Conservation (phyloP, 257 asterid species). For the Rubia yunnanensis region DNA sequence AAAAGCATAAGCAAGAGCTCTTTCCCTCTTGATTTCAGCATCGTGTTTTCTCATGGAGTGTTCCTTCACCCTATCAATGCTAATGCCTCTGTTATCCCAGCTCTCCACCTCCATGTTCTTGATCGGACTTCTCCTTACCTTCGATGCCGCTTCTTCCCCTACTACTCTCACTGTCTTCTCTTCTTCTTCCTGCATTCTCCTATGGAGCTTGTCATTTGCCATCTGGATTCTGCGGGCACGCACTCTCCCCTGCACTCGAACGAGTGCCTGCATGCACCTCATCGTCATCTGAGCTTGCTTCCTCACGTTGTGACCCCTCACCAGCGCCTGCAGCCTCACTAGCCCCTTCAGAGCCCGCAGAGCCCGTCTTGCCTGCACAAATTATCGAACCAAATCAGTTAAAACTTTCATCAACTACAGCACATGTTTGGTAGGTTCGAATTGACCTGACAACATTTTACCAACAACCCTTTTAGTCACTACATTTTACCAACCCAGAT, state of each 20-base stretch:
- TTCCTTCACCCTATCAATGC: conserved; percentile 38
- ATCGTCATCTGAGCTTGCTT: conserved; percentile 93
- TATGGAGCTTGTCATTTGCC: conserved; percentile 34
- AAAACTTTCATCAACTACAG: too few relatives aligned
- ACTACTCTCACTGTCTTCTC: conserved; percentile 11
- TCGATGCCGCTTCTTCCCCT: conserved; percentile 24
- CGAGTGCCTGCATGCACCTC: conserved; percentile 96
- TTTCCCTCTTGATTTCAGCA: conserved; percentile 50
- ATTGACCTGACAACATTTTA: too few relatives aligned
- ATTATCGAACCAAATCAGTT: not conserved
- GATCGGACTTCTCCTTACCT: conserved; percentile 22
- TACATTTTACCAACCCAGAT: not conserved
- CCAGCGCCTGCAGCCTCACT: conserved; percentile 92
- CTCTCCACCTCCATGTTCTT: conserved; percentile 37
- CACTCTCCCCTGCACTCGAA: conserved; percentile 84
- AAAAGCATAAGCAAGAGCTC: conserved; percentile 66
- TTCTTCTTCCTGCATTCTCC: conserved; percentile 38
- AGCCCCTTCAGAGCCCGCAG: conserved; percentile 77
- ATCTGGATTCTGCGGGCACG: conserved; percentile 64
- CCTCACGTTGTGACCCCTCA: conserved; percentile 87
- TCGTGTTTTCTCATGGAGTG: conserved; percentile 40
- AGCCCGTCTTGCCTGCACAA: conserved; percentile 75
- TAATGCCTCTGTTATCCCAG: conserved; percentile 39
- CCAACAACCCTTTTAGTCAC: too few relatives aligned
- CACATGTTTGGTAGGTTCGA: too few relatives aligned